Percentiles rank a stretch among this genome's conserved stretches.
Conservation (phyloP, 2,329 filamentous ascomycete genomes). For the Penicillium crustosum region DNA sequence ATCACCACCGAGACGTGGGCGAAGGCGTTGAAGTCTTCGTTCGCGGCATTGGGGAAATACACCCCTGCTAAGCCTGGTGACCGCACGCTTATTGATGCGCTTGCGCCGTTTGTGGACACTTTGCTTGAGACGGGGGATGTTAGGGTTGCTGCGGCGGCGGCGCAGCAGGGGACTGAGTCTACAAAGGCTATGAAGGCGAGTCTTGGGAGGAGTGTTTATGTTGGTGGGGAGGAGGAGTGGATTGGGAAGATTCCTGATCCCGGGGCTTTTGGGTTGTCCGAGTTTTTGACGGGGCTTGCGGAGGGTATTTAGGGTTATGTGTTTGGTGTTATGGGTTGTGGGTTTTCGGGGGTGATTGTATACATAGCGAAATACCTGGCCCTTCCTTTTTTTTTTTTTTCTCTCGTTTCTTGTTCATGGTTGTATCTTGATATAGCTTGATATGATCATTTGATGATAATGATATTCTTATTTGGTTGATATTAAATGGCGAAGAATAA, state of each 20-base stretch:
- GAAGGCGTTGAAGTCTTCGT: constrained; percentile 68
- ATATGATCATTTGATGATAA: background rate
- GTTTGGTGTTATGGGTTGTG: too few relatives aligned
- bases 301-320: constrained; percentile 43
- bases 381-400: background rate
- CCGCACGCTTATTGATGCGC: constrained; percentile 83
- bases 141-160: constrained; percentile 71
- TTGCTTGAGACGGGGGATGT: constrained; percentile 66
- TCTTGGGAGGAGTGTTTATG: constrained; percentile 78
- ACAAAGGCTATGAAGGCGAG: constrained; percentile 93
- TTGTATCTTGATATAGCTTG: background rate
- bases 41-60: constrained; percentile 72
- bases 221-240: constrained; percentile 66
- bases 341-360: background rate
- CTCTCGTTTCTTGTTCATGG: background rate
- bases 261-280: constrained; percentile 74
- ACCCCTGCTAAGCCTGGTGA: constrained; percentile 89
- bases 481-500: background rate
- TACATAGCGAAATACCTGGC: background rate
- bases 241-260: constrained; percentile 73
- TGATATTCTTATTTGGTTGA: background rate
- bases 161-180: constrained; percentile 71
- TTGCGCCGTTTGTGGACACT: constrained; percentile 80
- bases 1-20: constrained; percentile 59
- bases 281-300: constrained; percentile 78